These are phyloP conservation scores for Cokeromyces recurvatus DNA, from an alignment of 371 early-diverging fungal species.

Conservation along the genomic window DNA sequence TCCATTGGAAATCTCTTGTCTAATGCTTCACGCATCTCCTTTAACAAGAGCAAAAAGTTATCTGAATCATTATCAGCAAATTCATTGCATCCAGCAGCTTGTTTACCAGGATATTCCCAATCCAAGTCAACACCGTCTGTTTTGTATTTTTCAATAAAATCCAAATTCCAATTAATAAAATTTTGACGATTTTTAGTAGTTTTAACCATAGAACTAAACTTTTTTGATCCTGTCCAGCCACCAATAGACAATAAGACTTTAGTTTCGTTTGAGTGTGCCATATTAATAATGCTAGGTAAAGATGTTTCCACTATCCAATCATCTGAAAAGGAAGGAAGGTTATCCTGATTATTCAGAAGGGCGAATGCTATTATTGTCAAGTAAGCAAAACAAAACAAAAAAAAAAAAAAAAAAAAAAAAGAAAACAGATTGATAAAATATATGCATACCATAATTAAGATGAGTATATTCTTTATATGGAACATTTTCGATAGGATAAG, in stretches of 20 bases:
- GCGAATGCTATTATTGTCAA: conserved; percentile 41
- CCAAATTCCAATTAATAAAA: conserved; percentile 37
- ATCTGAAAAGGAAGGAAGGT: conserved; percentile 45
- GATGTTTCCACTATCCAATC: conserved; percentile 35
- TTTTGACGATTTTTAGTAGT: conserved; percentile 28
- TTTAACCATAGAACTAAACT: conserved; percentile 46
- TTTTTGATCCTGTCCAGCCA: conserved; percentile 70
- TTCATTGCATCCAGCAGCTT: conserved; percentile 52
- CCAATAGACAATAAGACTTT: conserved; percentile 58
- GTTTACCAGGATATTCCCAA: conserved; percentile 61
- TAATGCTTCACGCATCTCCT: conserved; percentile 54
- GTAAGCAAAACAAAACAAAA: too few relatives aligned
- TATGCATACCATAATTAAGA: conserved; percentile 54
- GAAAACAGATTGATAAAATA: neutral
- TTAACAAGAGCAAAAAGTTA: conserved; percentile 41
- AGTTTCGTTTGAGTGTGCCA: conserved; percentile 40
- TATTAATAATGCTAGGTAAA: conserved; percentile 41
- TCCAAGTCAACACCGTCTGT: conserved; percentile 42
- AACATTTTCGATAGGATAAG: conserved; percentile 44
- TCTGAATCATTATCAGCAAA: conserved; percentile 36
- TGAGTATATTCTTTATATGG: conserved; percentile 52
- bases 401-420: conserved; percentile 1
- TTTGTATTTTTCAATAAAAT: conserved; percentile 22
- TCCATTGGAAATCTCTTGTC: conserved; percentile 45
- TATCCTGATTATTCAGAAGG: conserved; percentile 24